Base-by-base conservation (phyloP, 495 filamentous ascomycete genomes). In the Lasiosphaeris hirsuta region DNA sequence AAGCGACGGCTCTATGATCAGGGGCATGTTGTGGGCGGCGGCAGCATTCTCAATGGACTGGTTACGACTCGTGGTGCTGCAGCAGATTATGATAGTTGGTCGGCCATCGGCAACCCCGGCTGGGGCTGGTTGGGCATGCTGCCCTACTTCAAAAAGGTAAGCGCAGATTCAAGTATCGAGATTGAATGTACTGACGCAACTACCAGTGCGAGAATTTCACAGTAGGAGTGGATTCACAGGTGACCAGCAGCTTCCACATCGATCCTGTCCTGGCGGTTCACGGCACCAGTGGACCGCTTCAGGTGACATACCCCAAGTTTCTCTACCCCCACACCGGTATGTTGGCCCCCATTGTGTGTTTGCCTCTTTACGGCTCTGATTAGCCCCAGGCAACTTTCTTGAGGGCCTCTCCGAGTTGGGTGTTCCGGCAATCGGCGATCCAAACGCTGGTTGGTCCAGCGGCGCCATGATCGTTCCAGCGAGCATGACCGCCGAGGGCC, bases 71-170 rank as follows among this genome's bases (percentile, higher is more conserved):
- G 76, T 10, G 79, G 78, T 3, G 66, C 76, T 1, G 52, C 51
- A 0, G 69, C 64, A 11, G 78, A 84, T 60, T 84, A 80, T 56
- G 80, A 88, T 59, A 69, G 76, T 1, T 87, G 85, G 85, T 72
- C 78, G 54, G 66, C 62, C 5, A 65, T 86, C 3, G 85, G 86
- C 2, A 86, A 85, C 60, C 72, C 76, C 1, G 82, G 83, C n/a
- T 88, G 85, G 86, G 78, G 74, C 54, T 88, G 84, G 81, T 56
- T 76, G 0, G 78, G 63, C 36, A 65, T 89, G 18, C 62, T 83
- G 17, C 81, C 83, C 1, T 88, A 88, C 62, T 83, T 82, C 63
- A 74, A 71, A 44, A 82, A 80, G 70, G 77, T 78, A 15, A 1
- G 59, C 45, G 13, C 1, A 1, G 18, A 10, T 17, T 0, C 18